These are phyloP conservation scores for Colletotrichum tanaceti DNA, from an alignment of 2,329 filamentous ascomycete species.

Conservation along the genomic window DNA sequence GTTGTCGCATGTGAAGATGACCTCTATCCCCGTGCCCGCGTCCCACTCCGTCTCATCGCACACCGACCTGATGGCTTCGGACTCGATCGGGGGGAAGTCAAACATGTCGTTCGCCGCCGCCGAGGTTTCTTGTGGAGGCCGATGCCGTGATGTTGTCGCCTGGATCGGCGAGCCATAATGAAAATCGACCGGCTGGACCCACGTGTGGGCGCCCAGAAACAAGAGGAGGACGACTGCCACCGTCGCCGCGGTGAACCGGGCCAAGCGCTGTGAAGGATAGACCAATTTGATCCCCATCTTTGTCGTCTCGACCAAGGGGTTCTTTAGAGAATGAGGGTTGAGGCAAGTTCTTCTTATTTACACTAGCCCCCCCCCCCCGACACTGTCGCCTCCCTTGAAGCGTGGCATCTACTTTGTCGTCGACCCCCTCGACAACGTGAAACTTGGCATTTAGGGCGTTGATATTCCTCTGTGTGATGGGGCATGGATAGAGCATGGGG, in stretches of 20 bases:
- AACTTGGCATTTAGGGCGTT: too few relatives aligned
- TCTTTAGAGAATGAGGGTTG: too few relatives aligned
- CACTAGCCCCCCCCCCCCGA: too few relatives aligned
- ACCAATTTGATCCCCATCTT: neutral
- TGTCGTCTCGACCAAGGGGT: too few relatives aligned
- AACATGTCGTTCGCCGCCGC: neutral
- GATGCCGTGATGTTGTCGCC: neutral
- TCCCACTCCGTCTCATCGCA: constrained; percentile 45
- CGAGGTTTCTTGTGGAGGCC: neutral
- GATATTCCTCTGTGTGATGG: too few relatives aligned
- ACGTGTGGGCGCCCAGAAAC: neutral
- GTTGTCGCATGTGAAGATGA: constrained; percentile 55
- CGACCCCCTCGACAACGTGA: too few relatives aligned
- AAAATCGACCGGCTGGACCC: neutral
- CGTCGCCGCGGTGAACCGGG: neutral
- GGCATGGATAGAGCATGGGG: too few relatives aligned
- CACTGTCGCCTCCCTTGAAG: too few relatives aligned
- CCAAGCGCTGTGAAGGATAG: neutral
- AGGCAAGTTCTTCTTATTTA: too few relatives aligned
- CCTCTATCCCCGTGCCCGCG: constrained; percentile 15
- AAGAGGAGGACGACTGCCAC: neutral
- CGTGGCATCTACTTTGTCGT: too few relatives aligned
- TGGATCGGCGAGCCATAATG: neutral
- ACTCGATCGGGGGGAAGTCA: neutral
- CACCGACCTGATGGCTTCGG: neutral